Base-by-base conservation (phyloP, 768 basidiomycete species). In the Naematelia encephala region DNA sequence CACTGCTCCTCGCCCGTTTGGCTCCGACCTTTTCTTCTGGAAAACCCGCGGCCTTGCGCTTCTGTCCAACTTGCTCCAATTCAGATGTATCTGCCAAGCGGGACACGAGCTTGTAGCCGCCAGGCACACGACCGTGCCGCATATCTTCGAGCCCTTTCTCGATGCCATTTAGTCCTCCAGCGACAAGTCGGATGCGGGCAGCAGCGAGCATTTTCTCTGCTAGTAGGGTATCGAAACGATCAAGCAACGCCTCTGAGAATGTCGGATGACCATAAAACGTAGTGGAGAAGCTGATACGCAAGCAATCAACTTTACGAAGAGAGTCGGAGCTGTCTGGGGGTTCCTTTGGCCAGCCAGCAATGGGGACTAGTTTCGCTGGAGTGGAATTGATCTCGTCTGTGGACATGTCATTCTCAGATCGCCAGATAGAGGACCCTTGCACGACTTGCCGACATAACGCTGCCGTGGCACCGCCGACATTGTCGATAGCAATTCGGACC, bases 181-280 rank as follows among this genome's bases (percentile, higher is more conserved):
- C 1, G 57, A 26, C 13, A 50, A 29, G 13, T 56, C 29, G 12
- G 64, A 42, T 43, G 63, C 61, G 1, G 69, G 64, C 2, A 27
- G 39, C 14, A 71, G 14, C n/a, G n/a, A n/a, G n/a, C 28, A 29
- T 25, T 28, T 56, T 42, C 1, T 45, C 25, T 29, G 50, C 25
- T 3, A 71, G 50, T 5, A 71, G 50, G 8, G 23, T 0, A 25
- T 30, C 43, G 28, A 57, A 61, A 16, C 25, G 2, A 27, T 62
- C 62, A 13, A 68, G 54, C 25, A 71, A 51, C 4, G 59, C 22
- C 50, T 34, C 46, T 5, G 67, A 66, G 26, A 63, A 68, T 10
- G 61, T 60, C 25, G 52, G 64, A 21, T 71, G 67, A 26, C 47
- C 56, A 51, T 66, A 71, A 45, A 71, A 71, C 0, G 67, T 68